A percentile compares a stretch with the other conserved stretches of the same genome.
Conservation (phyloP, 2,329 filamentous ascomycete species). For the Microdochium bolleyi region DNA sequence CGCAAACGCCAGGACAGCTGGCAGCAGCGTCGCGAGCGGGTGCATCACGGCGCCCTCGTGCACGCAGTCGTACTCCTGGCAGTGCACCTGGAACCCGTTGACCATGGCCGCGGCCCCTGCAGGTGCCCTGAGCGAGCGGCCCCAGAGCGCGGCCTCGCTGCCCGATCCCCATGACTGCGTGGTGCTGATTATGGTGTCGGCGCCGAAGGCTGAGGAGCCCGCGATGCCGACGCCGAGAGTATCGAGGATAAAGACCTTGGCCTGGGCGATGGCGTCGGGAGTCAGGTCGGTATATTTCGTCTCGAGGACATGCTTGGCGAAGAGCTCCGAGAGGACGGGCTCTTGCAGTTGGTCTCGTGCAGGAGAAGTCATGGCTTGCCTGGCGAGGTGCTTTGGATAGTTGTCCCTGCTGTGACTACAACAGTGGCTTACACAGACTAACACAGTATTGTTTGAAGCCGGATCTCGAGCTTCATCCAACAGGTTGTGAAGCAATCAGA, state of each 20-base stretch:
- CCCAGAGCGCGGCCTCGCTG: slow-evolving; percentile 3
- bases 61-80: slow-evolving; percentile 6
- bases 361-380: no score
- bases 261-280: slow-evolving; percentile 3
- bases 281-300: slow-evolving; percentile 3
- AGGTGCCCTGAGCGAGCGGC: background rate
- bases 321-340: slow-evolving; percentile 2
- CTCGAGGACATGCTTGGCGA: slow-evolving; percentile 3
- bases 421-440: no score
- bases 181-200: slow-evolving; percentile 1
- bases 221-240: slow-evolving; percentile 5
- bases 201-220: slow-evolving; percentile 5
- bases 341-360: background rate
- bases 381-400: no score
- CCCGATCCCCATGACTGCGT: no score
- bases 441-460: no score
- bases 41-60: slow-evolving; percentile 5
- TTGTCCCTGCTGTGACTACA: no score
- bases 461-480: no score
- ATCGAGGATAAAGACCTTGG: slow-evolving; percentile 5
- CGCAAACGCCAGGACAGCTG: slow-evolving; percentile 2
- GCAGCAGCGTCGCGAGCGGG: slow-evolving; percentile 3
- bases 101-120: slow-evolving; percentile 2
- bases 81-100: slow-evolving; percentile 4
- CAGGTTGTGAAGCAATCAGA: no score